phyloP scores from a whole-genome alignment of 305 asterid species.

The Fraxinus latifolia region DNA sequence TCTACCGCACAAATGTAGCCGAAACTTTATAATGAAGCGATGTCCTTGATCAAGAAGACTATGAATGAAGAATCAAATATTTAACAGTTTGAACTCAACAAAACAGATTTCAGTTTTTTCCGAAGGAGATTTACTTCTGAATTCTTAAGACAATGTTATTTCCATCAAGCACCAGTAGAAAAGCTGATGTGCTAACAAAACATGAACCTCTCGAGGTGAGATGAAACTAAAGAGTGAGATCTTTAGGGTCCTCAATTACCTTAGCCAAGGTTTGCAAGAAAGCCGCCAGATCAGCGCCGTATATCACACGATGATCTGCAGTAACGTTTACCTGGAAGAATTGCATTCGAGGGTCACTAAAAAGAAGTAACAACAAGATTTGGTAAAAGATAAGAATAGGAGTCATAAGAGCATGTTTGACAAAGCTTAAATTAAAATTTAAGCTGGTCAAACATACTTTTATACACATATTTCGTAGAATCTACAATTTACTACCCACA shows the following conservation, averaged over 20 bases:
- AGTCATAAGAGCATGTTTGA: neutral
- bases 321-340: constrained; percentile 84
- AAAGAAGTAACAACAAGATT: neutral
- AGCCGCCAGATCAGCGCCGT: constrained; percentile 90
- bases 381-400: neutral
- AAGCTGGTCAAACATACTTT: neutral
- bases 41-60: constrained; percentile 20
- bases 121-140: constrained; percentile 20
- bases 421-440: neutral
- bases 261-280: constrained; percentile 88
- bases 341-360: constrained; percentile 17
- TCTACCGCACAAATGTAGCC: constrained; percentile 4
- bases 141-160: constrained; percentile 2
- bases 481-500: neutral
- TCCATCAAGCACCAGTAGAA: constrained; percentile 10
- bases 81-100: constrained; percentile 25
- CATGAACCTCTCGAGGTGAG: constrained; percentile 25
- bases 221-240: constrained; percentile 62
- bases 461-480: neutral
- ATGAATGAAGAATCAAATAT: constrained; percentile 4
- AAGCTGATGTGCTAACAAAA: constrained; percentile 30
- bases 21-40: constrained; percentile 7
- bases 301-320: constrained; percentile 90
- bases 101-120: constrained; percentile 20
- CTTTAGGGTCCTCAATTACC: constrained; percentile 91